These are phyloP conservation scores for Diaporthe amygdali DNA, from an alignment of 2,329 filamentous ascomycete genomes.

Conservation along the genomic window DNA sequence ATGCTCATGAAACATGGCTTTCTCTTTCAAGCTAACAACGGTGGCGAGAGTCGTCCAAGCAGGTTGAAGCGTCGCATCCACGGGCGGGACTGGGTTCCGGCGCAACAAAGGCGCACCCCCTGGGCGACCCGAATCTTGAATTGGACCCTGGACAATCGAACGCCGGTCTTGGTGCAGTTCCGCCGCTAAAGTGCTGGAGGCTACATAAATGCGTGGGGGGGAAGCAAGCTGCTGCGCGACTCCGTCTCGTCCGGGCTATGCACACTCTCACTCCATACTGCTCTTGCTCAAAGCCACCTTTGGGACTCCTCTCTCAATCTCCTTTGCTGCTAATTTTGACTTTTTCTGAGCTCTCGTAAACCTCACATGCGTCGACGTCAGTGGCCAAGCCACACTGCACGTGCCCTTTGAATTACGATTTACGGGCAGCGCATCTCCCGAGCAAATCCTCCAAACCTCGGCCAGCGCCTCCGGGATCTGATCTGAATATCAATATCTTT, in stretches of 20 bases:
- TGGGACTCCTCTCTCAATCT: background rate
- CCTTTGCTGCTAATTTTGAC: slow-evolving; percentile 7
- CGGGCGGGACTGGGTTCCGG: background rate
- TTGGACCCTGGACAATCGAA: slow-evolving; percentile 2
- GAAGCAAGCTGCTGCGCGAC: background rate
- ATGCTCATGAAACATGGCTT: slow-evolving; percentile 13
- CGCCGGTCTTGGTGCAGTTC: background rate
- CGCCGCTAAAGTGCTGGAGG: background rate
- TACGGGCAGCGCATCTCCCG: background rate
- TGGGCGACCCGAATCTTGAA: slow-evolving; percentile 4
- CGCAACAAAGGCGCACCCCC: background rate
- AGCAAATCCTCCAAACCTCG: background rate
- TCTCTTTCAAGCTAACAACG: background rate
- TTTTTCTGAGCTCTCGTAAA: background rate
- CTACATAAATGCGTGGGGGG: background rate
- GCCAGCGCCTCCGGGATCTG: background rate
- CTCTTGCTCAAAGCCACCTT: slow-evolving; percentile 1
- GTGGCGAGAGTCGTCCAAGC: slow-evolving; percentile 1
- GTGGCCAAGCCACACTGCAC: slow-evolving; percentile 13
- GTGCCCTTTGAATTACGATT: slow-evolving; percentile 15
- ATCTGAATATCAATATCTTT: background rate
- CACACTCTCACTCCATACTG: background rate
- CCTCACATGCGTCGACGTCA: slow-evolving; percentile 12
- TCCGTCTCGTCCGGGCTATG: background rate
- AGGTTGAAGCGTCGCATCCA: background rate